A percentile compares a stretch with the other conserved stretches of the same genome.
phyloP scores from a whole-genome alignment of 805 yeast genomes.

The Cyberlindnera euphorbiiphila region DNA sequence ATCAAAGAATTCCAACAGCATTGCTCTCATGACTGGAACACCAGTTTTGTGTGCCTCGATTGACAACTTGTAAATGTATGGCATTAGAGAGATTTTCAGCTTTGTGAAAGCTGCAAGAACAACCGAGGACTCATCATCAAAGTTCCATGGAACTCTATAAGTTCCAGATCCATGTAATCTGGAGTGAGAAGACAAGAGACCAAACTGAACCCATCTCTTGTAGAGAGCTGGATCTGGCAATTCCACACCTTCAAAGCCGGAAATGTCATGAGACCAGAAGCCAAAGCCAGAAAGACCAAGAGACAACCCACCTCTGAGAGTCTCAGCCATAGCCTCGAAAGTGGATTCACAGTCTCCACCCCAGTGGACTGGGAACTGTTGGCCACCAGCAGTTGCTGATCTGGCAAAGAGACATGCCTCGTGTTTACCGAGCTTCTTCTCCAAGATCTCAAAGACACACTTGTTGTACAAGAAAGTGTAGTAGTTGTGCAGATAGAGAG shows the following conservation, averaged over 20 bases:
- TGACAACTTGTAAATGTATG: constrained; percentile 20
- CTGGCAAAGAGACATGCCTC: constrained; percentile 23
- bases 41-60: constrained; percentile 21
- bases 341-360: constrained; percentile 26
- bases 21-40: constrained; percentile 19
- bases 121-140: constrained; percentile 23
- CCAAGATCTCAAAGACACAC: constrained; percentile 23
- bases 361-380: constrained; percentile 26
- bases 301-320: constrained; percentile 24
- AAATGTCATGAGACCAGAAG: constrained; percentile 26
- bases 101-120: constrained; percentile 21
- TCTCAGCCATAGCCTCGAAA: constrained; percentile 26
- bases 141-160: constrained; percentile 26
- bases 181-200: constrained; percentile 23
- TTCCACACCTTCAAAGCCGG: constrained; percentile 22
- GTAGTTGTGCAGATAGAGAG: constrained; percentile 21
- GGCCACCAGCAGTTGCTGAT: constrained; percentile 25
- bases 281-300: constrained; percentile 23
- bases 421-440: constrained; percentile 20
- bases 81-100: constrained; percentile 23
- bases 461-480: constrained; percentile 23
- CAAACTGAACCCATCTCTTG: constrained; percentile 25
- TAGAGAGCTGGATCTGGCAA: constrained; percentile 22
- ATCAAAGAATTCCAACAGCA: constrained; percentile 19
- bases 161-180: constrained; percentile 24